phyloP scores from a whole-genome alignment of 1,284 basidiomycete species.

The Papiliotrema terrestris region DNA sequence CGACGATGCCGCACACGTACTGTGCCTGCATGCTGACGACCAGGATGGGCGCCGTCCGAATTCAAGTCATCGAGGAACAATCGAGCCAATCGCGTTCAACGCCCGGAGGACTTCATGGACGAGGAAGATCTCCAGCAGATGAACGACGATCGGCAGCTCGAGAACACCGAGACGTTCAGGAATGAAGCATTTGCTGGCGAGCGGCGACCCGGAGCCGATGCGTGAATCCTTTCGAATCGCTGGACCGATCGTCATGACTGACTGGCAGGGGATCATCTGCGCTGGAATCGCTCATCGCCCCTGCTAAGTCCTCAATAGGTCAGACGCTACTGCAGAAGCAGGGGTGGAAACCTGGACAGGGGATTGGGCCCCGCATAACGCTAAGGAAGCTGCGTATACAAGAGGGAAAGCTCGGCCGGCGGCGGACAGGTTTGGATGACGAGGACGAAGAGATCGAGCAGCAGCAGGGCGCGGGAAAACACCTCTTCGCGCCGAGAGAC shows the following conservation, averaged over 20 bases:
- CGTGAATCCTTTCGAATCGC: slow-evolving; percentile 10
- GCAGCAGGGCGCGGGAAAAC: slow-evolving; percentile 71
- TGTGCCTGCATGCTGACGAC: not conserved
- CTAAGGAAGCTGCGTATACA: slow-evolving; percentile 69
- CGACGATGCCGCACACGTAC: too few relatives aligned
- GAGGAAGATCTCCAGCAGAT: slow-evolving; percentile 90
- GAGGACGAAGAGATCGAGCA: slow-evolving; percentile 49
- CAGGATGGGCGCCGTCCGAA: slow-evolving; percentile 89
- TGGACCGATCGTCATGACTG: not conserved
- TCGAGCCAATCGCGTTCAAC: slow-evolving; percentile 59
- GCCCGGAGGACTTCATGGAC: slow-evolving; percentile 96
- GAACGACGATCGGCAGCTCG: slow-evolving; percentile 66
- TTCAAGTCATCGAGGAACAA: slow-evolving; percentile 82
- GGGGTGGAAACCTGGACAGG: slow-evolving; percentile 91
- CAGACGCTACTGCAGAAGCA: slow-evolving; percentile 84
- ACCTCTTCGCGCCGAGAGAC: slow-evolving; percentile 81
- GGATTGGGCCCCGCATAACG: slow-evolving; percentile 85
- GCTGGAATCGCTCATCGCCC: slow-evolving; percentile 40
- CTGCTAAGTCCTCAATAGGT: slow-evolving; percentile 59
- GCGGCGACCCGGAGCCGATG: slow-evolving; percentile 44
- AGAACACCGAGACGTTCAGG: slow-evolving; percentile 51
- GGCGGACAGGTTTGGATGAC: slow-evolving; percentile 17
- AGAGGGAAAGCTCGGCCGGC: slow-evolving; percentile 54
- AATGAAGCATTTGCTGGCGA: slow-evolving; percentile 65
- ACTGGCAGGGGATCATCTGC: slow-evolving; percentile 55